These are phyloP conservation scores for Phytopythium kandeliae DNA, from an alignment of 352 stramenopile species.

Conservation along the genomic window DNA sequence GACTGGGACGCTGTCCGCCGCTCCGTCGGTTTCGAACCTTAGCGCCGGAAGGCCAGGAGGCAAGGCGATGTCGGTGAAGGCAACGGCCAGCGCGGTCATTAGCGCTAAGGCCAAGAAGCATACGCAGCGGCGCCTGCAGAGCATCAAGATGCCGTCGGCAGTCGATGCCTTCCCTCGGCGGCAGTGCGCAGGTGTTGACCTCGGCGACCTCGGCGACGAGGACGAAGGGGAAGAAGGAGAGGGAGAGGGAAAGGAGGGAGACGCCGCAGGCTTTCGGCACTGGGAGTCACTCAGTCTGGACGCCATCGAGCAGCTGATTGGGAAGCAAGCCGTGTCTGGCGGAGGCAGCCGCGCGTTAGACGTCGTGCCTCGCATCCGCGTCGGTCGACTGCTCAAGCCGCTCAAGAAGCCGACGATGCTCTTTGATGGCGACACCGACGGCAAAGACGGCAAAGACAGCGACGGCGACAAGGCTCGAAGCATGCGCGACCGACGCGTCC, in stretches of 20 bases:
- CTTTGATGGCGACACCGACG: constrained; percentile 5
- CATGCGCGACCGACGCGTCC: constrained; percentile 19
- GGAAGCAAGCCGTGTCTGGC: constrained; percentile 8
- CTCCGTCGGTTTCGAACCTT: constrained; percentile 10
- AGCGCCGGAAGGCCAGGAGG: not conserved
- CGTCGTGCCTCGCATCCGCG: constrained; percentile 34
- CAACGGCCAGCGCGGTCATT: constrained; percentile 17
- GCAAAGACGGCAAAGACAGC: not conserved
- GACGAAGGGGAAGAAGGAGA: constrained; percentile 5
- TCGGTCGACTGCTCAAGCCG: constrained; percentile 37
- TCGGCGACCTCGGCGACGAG: constrained; percentile 12
- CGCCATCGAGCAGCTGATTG: constrained; percentile 17
- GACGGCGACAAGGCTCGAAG: not conserved
- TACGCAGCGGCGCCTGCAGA: constrained; percentile 40
- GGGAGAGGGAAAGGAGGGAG: too few relatives aligned
- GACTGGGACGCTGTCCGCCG: constrained; percentile 18
- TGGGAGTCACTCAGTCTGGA: constrained; percentile 11
- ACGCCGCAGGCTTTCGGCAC: not conserved
- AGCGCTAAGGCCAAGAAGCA: constrained; percentile 43
- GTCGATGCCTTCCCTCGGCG: constrained; percentile 35
- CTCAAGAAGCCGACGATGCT: constrained; percentile 47
- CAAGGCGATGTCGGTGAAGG: not conserved
- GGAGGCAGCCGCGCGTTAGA: constrained; percentile 12
- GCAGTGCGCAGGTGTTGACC: constrained; percentile 1
- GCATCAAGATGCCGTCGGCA: constrained; percentile 36